Percentiles rank a stretch among this genome's conserved stretches.
These are phyloP conservation scores for Rhodamnia argentea DNA, from an alignment of 345 rosid genomes.

Conservation along the genomic window DNA sequence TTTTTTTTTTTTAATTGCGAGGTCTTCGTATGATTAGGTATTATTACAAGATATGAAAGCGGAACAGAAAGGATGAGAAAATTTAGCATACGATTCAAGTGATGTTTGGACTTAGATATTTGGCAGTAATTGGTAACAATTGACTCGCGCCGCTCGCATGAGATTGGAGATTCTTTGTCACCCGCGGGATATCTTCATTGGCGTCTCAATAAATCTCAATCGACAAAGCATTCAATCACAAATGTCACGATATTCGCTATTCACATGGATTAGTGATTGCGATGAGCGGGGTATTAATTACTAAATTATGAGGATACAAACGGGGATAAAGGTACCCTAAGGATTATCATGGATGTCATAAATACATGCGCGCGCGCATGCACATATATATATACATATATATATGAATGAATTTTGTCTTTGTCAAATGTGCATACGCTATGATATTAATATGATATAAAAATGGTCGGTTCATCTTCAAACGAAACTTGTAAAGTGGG, in stretches of 20 bases:
- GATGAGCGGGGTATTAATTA: not conserved
- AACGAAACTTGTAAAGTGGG: not conserved
- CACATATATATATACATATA: too few species aligned
- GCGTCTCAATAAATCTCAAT: rapidly evolving
- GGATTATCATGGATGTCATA: not conserved
- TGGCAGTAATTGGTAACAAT: rapidly evolving
- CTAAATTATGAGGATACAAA: not conserved
- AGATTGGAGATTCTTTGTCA: rapidly evolving
- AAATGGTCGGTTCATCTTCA: not conserved
- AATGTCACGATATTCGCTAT: not conserved
- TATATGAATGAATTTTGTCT: rapidly evolving
- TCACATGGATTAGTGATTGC: not conserved
- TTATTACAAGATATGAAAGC: not conserved
- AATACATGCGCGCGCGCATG: too few species aligned
- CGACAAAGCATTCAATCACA: rapidly evolving
- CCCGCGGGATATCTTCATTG: not conserved
- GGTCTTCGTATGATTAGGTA: not conserved
- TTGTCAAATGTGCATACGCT: rapidly evolving
- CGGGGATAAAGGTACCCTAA: not conserved
- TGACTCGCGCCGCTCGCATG: too few species aligned
- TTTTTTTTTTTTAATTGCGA: not conserved
- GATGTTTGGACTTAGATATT: not conserved
- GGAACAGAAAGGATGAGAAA: not conserved
- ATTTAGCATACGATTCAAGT: not conserved
- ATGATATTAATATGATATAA: not conserved